Evolutionary conservation across 305 asterid species (phyloP).

Genomic region (Fraxinus floribunda): DNA sequence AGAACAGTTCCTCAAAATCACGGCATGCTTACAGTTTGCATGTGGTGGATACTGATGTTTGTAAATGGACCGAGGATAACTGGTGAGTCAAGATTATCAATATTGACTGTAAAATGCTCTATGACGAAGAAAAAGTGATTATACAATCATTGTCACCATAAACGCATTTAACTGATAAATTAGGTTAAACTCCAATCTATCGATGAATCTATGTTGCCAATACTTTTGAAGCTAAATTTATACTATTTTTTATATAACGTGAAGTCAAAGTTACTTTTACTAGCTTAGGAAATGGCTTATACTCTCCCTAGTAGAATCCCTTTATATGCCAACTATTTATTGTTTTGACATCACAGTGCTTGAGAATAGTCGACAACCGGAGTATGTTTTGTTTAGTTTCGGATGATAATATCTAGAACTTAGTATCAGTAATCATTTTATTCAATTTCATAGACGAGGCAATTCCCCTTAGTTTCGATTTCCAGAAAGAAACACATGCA

Average conservation of each 20-base stretch:
- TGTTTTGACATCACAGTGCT: neutral
- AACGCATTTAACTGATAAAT: neutral
- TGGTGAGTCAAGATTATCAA: constrained; percentile 50
- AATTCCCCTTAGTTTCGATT: neutral
- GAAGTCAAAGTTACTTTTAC: neutral
- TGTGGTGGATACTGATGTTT: constrained; percentile 80
- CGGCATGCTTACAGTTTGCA: constrained; percentile 94
- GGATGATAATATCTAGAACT: neutral
- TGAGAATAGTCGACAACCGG: neutral
- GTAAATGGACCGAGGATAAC: constrained; percentile 82
- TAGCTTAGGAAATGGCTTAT: neutral
- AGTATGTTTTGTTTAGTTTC: neutral
- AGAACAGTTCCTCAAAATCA: constrained; percentile 76
- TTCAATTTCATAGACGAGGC: neutral
- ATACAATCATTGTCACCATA: neutral
- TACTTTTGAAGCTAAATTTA: neutral
- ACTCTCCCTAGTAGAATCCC: neutral
- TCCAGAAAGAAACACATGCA: neutral
- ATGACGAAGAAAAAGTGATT: neutral
- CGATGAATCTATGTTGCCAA: neutral
- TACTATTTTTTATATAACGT: neutral
- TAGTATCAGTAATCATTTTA: neutral
- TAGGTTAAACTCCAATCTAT: neutral
- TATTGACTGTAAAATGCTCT: neutral
- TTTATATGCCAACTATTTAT: neutral